Evolutionary conservation across 192 early-diverging fungal species (phyloP), one percentile per base, ranked within the genome.

Genomic region (Nowakowskiella sp.): DNA sequence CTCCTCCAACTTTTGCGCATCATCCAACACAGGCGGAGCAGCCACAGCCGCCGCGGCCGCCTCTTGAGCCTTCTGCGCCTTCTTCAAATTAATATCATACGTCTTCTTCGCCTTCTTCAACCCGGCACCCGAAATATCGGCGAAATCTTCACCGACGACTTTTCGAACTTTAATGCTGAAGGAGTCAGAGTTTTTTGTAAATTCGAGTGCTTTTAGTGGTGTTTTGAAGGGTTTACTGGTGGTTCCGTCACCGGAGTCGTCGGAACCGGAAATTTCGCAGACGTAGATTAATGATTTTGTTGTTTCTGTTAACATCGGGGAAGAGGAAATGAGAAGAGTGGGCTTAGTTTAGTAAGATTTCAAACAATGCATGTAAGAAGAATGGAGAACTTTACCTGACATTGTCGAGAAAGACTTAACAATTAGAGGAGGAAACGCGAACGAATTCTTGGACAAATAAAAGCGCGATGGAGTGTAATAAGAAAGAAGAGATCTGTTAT

Each of bases 31-130:
- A 19, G 70, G 59, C 39, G 52, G 53, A 39, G 51, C 60, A 22
- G 66, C 66, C 56, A 89, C 85, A 10, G 68, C 78, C 31, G 49
- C 61, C 49, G 62, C 63, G 0, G 59, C 57, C 21, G 70, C 65
- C 27, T 68, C 62, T 10, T 56, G 60, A 26, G 71, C 64, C 52
- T 66, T 65, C 61, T 78, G 74, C 33, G 66, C 69, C 69, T 87
- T 68, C 31, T 81, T 79, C 67, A 82, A 75, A 28, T 78, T 76
- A 23, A 68, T 78, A 62, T 84, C 87, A 23, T 83, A 81, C 36
- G 76, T 61, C 78, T 95, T 94, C 72, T 83, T 79, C 28, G 79
- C 81, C 76, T 97, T 99, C 77, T 99, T 99, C 47, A 94, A 60
- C 6, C 88, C 91, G 44, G 93, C 78, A 29, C 80, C 83, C n/a